Evolutionary conservation across 2,329 filamentous ascomycete genomes (phyloP).

Genomic region (Aspergillus intermedius): DNA sequence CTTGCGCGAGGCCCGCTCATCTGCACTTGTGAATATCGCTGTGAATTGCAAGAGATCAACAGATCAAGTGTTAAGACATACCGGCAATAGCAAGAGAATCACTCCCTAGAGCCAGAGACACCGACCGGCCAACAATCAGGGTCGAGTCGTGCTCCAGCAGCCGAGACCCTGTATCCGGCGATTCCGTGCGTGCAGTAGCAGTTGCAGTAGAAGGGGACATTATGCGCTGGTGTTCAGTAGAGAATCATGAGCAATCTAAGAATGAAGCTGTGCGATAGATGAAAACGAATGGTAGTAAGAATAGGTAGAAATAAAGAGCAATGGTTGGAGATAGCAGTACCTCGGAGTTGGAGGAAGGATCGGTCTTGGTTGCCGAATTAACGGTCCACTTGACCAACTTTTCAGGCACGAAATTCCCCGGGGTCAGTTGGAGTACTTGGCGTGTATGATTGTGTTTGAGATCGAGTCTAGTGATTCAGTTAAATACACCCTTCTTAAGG

Average conservation of each 20-base stretch:
- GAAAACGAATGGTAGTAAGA: conserved; percentile 5
- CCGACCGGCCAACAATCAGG: conserved; percentile 51
- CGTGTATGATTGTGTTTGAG: too few relatives aligned
- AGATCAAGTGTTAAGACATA: conserved; percentile 24
- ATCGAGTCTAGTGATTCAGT: too few relatives aligned
- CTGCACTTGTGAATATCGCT: conserved; percentile 24
- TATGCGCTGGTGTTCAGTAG: conserved; percentile 2
- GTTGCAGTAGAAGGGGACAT: conserved; percentile 18
- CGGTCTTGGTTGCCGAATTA: too few relatives aligned
- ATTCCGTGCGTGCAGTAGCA: conserved; percentile 23
- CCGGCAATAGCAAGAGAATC: conserved; percentile 56
- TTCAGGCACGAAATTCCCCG: too few relatives aligned
- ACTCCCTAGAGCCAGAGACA: conserved; percentile 54
- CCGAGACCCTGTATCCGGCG: conserved; percentile 21
- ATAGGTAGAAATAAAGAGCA: background rate
- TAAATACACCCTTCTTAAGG: too few relatives aligned
- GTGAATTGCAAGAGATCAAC: background rate
- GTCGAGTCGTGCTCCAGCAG: conserved; percentile 40
- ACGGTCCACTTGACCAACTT: too few relatives aligned
- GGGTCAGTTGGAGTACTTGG: too few relatives aligned
- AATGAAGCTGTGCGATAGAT: conserved; percentile 9
- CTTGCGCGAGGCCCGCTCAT: conserved; percentile 49
- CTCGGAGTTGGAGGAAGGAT: too few relatives aligned
- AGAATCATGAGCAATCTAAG: conserved; percentile 7
- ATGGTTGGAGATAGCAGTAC: too few relatives aligned